These are phyloP conservation scores for Afroboletus lepidellus DNA, from an alignment of 1,284 basidiomycete species.

Conservation along the genomic window DNA sequence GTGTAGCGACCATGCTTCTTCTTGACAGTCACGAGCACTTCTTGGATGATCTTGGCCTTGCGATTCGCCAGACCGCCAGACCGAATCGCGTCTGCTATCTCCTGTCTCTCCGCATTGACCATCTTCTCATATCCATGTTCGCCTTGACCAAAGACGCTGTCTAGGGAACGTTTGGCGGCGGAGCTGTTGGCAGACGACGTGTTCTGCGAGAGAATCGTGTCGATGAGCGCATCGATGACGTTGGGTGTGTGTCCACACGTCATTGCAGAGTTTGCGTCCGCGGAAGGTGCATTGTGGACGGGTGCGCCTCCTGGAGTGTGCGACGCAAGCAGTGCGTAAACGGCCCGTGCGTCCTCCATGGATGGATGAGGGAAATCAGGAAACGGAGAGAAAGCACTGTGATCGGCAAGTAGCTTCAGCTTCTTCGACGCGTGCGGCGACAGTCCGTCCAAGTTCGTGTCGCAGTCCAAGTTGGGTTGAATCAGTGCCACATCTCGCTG, in stretches of 20 bases:
- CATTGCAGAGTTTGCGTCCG: slow-evolving; percentile 42
- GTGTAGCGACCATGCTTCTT: slow-evolving; percentile 55
- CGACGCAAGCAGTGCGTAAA: slow-evolving; percentile 47
- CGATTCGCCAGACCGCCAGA: slow-evolving; percentile 74
- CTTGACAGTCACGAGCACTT: slow-evolving; percentile 50
- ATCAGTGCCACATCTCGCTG: not conserved
- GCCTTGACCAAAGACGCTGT: slow-evolving; percentile 53
- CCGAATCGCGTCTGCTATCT: slow-evolving; percentile 60
- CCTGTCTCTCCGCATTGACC: slow-evolving; percentile 46
- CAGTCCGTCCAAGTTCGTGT: not conserved
- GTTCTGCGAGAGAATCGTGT: slow-evolving; percentile 75
- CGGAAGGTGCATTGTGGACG: slow-evolving; percentile 19
- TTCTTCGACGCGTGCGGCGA: slow-evolving; percentile 43
- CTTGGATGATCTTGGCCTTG: slow-evolving; percentile 70
- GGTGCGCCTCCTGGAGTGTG: slow-evolving; percentile 28
- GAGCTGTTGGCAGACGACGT: slow-evolving; percentile 66
- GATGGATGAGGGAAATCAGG: slow-evolving; percentile 53
- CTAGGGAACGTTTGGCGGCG: slow-evolving; percentile 59
- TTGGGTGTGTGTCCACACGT: slow-evolving; percentile 60
- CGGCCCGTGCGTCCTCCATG: slow-evolving; percentile 43
- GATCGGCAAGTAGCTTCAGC: slow-evolving; percentile 48
- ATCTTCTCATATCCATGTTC: slow-evolving; percentile 61
- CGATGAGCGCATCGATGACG: slow-evolving; percentile 70
- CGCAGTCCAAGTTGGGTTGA: not conserved
- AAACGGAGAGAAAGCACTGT: slow-evolving; percentile 50